Conservation (phyloP, 805 yeast species). For the Priceomyces fermenticarens region DNA sequence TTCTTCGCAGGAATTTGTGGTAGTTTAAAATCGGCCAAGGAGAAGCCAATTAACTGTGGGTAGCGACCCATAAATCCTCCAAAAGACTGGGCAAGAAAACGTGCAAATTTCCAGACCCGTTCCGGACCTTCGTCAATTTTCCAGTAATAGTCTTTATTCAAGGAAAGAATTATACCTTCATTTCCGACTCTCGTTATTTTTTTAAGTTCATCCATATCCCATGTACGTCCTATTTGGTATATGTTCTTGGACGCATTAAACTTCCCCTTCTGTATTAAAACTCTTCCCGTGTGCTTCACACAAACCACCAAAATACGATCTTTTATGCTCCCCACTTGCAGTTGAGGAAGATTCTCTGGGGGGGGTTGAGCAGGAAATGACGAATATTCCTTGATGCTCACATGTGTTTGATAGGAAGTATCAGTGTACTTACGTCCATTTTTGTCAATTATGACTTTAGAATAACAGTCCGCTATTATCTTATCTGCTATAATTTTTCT, state of each 20-base stretch:
- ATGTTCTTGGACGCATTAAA: constrained; percentile 63
- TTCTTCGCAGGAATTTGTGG: constrained; percentile 20
- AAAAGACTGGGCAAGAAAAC: constrained; percentile 29
- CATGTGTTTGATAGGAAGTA: constrained; percentile 67
- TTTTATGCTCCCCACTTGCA: constrained; percentile 42
- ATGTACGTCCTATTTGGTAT: constrained; percentile 88
- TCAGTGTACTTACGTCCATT: constrained; percentile 23
- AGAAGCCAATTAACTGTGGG: constrained; percentile 33
- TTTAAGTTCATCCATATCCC: constrained; percentile 76
- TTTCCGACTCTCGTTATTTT: constrained; percentile 51
- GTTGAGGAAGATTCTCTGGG: constrained; percentile 49
- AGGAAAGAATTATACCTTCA: constrained; percentile 55
- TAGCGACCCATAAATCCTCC: constrained; percentile 35
- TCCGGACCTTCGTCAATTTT: constrained; percentile 35
- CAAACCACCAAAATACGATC: constrained; percentile 60
- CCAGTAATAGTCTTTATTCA: constrained; percentile 87
- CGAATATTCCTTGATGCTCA: constrained; percentile 70
- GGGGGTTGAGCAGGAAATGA: constrained; percentile 68
- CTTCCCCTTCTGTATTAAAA: constrained; percentile 81
- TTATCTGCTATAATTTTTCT: constrained; percentile 26
- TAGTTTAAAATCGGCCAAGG: constrained; percentile 32
- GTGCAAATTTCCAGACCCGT: constrained; percentile 32
- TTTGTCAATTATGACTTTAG: constrained; percentile 22
- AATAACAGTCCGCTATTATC: constrained; percentile 36
- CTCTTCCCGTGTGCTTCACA: constrained; percentile 62